Base-by-base conservation (phyloP, 106 monocot genomes). In the Narthecium ossifragum region DNA sequence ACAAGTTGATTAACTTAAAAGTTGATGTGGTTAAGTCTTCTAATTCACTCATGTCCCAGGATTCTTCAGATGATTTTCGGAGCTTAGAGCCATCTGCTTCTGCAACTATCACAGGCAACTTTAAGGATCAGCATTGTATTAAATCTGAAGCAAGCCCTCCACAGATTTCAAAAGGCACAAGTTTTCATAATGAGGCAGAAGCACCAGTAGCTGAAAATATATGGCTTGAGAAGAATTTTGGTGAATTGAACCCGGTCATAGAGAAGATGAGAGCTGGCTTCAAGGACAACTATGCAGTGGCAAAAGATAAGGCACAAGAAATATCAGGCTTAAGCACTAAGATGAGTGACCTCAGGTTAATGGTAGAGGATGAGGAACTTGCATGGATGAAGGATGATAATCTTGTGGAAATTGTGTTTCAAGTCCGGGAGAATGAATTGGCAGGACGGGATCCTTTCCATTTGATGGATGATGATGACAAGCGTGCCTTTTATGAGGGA, bases 341-440 rank as follows among this genome's bases (percentile, higher is more conserved):
- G 28, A 51, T 85, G 40, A 73, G 63, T 70, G 78, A 85, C 63
- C 63, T 85, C 34, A 63, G 65, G n/a, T 71, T 67, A 57, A 15
- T 41, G 11, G 57, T 29, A 36, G 63, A 58, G 31, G 64, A 79
- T 61, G 85, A 78, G 17, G 81, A 85, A 70, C 67, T 85, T 70
- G 85, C 81, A 73, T 90, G 90, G 85, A 90, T 85, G 90, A 79
- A 73, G 54, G 81, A 90, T 79, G 82, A 81, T 20, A 73, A 67
- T 29, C 90, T 90, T 64, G 57, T 65, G 28, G 75, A 85, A 28
- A 90, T 85, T 76, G 90, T 90, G 26, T 68, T 90, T 57, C 63
- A 76, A 85, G 90, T 90, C 6, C 69, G 76, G 20, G 85, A 85
- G 23, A 90, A 90, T 71, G 90, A 90, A 34, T 64, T 90, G 59